Evolutionary conservation across 495 filamentous ascomycete species (phyloP).

Genomic region (Aspergillus baeticus): DNA sequence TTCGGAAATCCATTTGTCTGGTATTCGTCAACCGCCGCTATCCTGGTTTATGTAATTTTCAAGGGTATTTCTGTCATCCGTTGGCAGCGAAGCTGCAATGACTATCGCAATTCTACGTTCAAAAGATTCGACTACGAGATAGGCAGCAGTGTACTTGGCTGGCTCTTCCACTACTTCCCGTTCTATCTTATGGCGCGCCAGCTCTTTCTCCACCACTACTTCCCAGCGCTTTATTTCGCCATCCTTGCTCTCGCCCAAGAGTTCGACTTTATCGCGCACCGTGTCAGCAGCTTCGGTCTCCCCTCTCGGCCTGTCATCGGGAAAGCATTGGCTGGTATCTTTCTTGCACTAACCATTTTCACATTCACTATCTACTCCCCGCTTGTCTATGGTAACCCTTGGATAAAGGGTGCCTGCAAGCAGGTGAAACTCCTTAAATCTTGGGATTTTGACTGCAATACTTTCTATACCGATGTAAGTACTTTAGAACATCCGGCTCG

Average conservation of each 20-base stretch:
- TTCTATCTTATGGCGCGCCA: constrained; percentile 98
- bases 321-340: constrained; percentile 62
- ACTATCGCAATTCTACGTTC: constrained; percentile 79
- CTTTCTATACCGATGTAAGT: constrained; percentile 85
- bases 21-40: constrained; percentile 84
- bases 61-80: constrained; percentile 85
- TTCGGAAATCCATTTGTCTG: constrained; percentile 95
- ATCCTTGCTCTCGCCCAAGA: constrained; percentile 85
- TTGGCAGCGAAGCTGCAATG: constrained; percentile 88
- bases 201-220: constrained; percentile 96
- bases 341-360: constrained; percentile 68
- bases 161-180: constrained; percentile 96
- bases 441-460: constrained; percentile 98
- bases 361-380: constrained; percentile 86
- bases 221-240: constrained; percentile 93
- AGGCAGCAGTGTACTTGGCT: constrained; percentile 84
- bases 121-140: constrained; percentile 98
- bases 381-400: constrained; percentile 87
- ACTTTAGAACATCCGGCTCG: too few relatives aligned
- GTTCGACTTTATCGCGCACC: constrained; percentile 76
- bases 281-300: constrained; percentile 65
- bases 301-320: constrained; percentile 72
- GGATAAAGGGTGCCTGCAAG: constrained; percentile 85
- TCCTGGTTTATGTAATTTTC: constrained; percentile 75
- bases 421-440: constrained; percentile 80